phyloP scores from a whole-genome alignment of 352 stramenopile genomes.

The Blastocystis sp. region DNA sequence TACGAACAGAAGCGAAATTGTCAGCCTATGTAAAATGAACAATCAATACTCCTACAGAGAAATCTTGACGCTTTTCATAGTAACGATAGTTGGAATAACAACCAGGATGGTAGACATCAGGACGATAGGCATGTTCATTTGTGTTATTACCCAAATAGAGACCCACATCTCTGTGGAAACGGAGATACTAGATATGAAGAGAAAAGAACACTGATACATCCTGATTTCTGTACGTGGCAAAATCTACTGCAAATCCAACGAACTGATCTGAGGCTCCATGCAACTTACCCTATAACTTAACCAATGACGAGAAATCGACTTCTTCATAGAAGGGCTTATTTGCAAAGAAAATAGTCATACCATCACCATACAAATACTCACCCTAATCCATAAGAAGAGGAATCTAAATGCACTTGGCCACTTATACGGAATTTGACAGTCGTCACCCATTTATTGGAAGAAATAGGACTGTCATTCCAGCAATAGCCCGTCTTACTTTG shows the following conservation, averaged over 20 bases:
- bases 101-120: slow-evolving; percentile 39
- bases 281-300: slow-evolving; percentile 56
- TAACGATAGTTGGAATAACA: slow-evolving; percentile 64
- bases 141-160: slow-evolving; percentile 42
- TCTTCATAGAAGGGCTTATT: slow-evolving; percentile 40
- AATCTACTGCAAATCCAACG: slow-evolving; percentile 69
- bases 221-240: slow-evolving; percentile 72
- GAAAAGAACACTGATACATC: slow-evolving; percentile 63
- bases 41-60: slow-evolving; percentile 61
- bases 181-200: background rate
- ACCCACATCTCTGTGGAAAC: slow-evolving; percentile 60
- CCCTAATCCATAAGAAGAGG: slow-evolving; percentile 52
- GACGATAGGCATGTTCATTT: background rate
- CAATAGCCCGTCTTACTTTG: slow-evolving; percentile 68
- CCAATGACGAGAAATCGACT: background rate
- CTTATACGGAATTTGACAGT: slow-evolving; percentile 69
- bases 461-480: slow-evolving; percentile 64
- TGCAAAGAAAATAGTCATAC: slow-evolving; percentile 69
- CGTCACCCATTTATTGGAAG: slow-evolving; percentile 63
- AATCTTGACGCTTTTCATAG: slow-evolving; percentile 67
- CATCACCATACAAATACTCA: slow-evolving; percentile 69
- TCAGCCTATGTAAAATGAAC: slow-evolving; percentile 26
- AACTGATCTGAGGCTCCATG: slow-evolving; percentile 66
- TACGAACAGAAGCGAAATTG: slow-evolving; percentile 9
- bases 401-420: slow-evolving; percentile 62